phyloP scores from a whole-genome alignment of 202 grass and related monocot genomes.

The Bolboschoenoplectus hybrid region DNA sequence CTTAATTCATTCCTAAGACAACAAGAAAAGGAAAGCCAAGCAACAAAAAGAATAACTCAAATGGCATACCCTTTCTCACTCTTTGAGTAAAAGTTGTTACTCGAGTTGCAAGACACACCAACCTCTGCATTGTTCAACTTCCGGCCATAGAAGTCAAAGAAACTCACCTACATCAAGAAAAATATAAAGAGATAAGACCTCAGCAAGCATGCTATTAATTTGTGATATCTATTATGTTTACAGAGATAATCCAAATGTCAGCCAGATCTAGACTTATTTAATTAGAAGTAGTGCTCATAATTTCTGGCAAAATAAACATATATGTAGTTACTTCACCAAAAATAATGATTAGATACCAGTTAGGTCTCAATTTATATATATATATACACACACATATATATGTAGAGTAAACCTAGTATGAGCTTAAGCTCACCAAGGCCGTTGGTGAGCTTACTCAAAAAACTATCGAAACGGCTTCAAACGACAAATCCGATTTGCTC shows the following conservation, averaged over 20 bases:
- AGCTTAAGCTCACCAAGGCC: too few species aligned
- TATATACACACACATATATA: background rate
- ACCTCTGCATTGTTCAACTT: slow-evolving; percentile 85
- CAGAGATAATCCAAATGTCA: background rate
- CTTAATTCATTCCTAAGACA: background rate
- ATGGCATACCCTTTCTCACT: slow-evolving; percentile 66
- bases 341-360: slow-evolving; percentile 1
- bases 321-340: background rate
- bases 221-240: background rate
- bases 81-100: slow-evolving; percentile 73
- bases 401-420: too few species aligned
- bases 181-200: slow-evolving; percentile 36
- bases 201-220: slow-evolving; percentile 36
- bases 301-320: background rate
- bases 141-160: slow-evolving; percentile 96
- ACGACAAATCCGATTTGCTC: too few species aligned
- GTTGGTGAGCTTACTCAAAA: too few species aligned
- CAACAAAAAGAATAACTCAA: background rate
- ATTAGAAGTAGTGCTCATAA: background rate
- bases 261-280: background rate
- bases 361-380: background rate
- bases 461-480: too few species aligned
- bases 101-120: slow-evolving; percentile 86
- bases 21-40: background rate
- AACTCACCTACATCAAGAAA: slow-evolving; percentile 60